Percentiles rank a stretch among this genome's conserved stretches.
Evolutionary conservation across 2,329 filamentous ascomycete species (phyloP).

Genomic region (Magnaporthales sp.): DNA sequence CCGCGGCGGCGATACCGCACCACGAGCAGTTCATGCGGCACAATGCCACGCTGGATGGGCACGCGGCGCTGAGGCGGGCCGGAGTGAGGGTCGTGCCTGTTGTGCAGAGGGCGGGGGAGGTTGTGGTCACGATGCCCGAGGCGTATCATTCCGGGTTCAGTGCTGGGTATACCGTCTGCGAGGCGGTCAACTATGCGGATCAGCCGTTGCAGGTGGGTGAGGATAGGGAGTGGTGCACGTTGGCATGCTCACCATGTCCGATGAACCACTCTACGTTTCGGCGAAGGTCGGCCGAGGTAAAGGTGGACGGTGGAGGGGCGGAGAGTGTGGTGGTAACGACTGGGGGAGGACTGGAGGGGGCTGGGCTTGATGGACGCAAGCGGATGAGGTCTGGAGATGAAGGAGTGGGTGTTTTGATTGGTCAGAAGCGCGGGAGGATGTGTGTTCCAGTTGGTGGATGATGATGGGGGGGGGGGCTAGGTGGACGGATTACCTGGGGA

Average conservation of each 20-base stretch:
- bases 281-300: neutral
- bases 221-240: neutral
- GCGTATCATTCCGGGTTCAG: conserved; percentile 5
- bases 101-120: conserved; percentile 1
- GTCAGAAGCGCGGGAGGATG: neutral
- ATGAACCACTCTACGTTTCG: neutral
- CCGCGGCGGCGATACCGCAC: neutral
- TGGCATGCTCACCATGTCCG: neutral
- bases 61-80: neutral
- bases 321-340: neutral
- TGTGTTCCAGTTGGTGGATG: neutral
- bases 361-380: neutral
- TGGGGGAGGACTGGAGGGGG: neutral
- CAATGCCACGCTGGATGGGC: neutral
- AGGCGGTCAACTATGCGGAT: conserved; percentile 2
- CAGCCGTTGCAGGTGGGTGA: neutral
- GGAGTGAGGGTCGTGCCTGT: neutral
- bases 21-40: conserved; percentile 5
- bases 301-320: neutral
- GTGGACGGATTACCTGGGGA: no score
- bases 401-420: neutral
- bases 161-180: neutral
- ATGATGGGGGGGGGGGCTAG: neutral
- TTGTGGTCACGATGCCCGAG: neutral
- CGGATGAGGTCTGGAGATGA: neutral